Conservation (phyloP, 306 rosid species). For the Comarum palustre region DNA sequence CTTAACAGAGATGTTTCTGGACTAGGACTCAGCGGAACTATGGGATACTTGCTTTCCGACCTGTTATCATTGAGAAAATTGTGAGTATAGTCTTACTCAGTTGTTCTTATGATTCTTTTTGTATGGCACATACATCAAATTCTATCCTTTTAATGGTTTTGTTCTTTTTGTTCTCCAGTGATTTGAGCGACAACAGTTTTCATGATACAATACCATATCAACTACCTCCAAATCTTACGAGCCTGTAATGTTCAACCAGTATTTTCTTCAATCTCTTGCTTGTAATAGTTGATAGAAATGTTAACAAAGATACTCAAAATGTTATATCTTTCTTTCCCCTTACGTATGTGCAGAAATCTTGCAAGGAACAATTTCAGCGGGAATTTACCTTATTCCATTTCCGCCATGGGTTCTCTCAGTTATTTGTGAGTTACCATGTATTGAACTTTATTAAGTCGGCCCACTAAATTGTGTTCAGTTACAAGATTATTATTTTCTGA, state of each 20-base stretch:
- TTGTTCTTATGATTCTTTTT: conserved; percentile 14
- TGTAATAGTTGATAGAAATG: conserved; percentile 8
- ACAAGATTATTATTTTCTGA: conserved; percentile 21
- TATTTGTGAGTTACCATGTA: conserved; percentile 65
- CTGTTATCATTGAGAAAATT: conserved; percentile 65
- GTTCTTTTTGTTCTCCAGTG: conserved; percentile 40
- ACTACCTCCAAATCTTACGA: conserved; percentile 88
- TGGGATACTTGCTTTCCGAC: conserved; percentile 83
- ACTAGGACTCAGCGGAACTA: conserved; percentile 79
- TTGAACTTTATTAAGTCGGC: conserved; percentile 13
- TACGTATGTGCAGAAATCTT: conserved; percentile 55
- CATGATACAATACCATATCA: conserved; percentile 82
- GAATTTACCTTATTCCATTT: conserved; percentile 86
- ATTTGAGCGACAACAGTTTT: conserved; percentile 73
- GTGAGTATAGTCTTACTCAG: conserved; percentile 44
- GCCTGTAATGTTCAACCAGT: conserved; percentile 56
- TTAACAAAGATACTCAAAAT: neutral
- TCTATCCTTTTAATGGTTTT: conserved; percentile 11
- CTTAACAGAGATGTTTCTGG: conserved; percentile 66
- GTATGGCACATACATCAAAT: neutral
- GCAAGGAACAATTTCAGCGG: conserved; percentile 78
- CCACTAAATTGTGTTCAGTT: conserved; percentile 20
- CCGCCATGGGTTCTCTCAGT: conserved; percentile 62
- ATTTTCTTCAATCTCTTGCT: conserved; percentile 1
- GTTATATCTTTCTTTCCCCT: neutral